Evolutionary conservation across 2,329 filamentous ascomycete species (phyloP), one percentile per base, ranked within the genome.

Genomic region (Neurospora crassa): DNA sequence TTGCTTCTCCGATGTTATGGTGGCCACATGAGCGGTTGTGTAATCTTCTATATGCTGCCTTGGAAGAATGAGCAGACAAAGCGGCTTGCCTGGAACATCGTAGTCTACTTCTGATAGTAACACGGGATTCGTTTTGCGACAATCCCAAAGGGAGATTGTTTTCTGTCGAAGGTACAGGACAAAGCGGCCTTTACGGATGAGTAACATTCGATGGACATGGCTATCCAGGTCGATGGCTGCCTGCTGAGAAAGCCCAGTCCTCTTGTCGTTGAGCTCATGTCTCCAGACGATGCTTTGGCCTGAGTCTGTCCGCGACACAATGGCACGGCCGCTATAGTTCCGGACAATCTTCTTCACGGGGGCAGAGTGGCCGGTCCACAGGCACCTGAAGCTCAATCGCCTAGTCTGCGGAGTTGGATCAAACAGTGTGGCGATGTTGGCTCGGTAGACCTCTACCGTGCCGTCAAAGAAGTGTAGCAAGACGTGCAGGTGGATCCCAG

Each of bases 401-500:
- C 82, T 83, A 63, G 86, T 84, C 63, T 87, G 86, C 0, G 87
- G 85, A 2, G 86, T 84, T 2, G 92, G 90, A 76, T 96, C 93
- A 74, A 99, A 91, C 16, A 98, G 83, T 69, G 91, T 87, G 71
- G 94, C 92, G 37, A 97, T 86, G 74, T 90, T 89, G 67, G 90
- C 90, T 75, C 94, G 89, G 78, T 94, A 93, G 81, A 94, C 92
- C 70, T 93, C 90, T 73, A 99, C 90, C 71, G 89, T 88, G 11
- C 95, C 95, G 77, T 96, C 91, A 75, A 97, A 95, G 74, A 92
- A 89, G 79, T 99, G 95, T 5, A 93, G 83, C 14, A 98, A 82
- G 29, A 99, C 80, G 68, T 90, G 89, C 43, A 97, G 83, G 59
- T 88, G 87, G 8, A 91, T 90, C 5, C 85, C 86, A 2, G 84